A percentile compares a stretch with the other conserved stretches of the same genome.
phyloP scores from a whole-genome alignment of 257 asterid genomes.

The Forsythia viridissima region DNA sequence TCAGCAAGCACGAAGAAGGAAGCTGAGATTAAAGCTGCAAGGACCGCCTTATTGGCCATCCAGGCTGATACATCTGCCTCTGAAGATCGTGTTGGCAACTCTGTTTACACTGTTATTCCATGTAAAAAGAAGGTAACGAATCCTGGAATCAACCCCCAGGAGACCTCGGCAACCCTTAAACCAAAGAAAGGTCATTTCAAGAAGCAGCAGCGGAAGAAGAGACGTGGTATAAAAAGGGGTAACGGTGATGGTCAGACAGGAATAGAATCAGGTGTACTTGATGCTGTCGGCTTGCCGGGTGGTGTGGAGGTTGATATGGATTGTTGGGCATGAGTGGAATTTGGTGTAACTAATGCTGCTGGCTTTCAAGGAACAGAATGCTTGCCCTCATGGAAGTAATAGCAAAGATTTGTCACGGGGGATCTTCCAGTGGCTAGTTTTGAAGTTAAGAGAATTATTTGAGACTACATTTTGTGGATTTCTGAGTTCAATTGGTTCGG shows the following conservation, averaged over 20 bases:
- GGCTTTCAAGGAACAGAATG: not conserved
- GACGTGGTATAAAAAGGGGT: constrained; percentile 19
- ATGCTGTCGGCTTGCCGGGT: constrained; percentile 12
- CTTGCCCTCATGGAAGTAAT: not conserved
- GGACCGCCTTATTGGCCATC: constrained; percentile 86
- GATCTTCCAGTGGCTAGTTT: no score
- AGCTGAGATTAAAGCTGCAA: constrained; percentile 66
- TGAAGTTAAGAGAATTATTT: not conserved
- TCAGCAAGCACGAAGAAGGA: constrained; percentile 78
- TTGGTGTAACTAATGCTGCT: not conserved
- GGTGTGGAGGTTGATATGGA: constrained; percentile 13
- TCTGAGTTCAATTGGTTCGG: not conserved
- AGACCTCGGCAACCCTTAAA: constrained; percentile 55
- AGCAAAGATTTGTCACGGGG: not conserved
- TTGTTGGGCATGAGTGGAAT: constrained; percentile 3
- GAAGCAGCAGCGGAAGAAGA: constrained; percentile 46
- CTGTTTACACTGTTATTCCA: constrained; percentile 75
- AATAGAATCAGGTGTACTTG: constrained; percentile 16
- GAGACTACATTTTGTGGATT: not conserved
- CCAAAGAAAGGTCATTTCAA: constrained; percentile 60
- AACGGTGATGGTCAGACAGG: constrained; percentile 24
- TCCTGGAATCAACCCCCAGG: constrained; percentile 46
- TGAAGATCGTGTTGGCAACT: constrained; percentile 32
- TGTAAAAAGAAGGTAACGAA: constrained; percentile 55
- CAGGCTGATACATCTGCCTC: constrained; percentile 46